phyloP scores from a whole-genome alignment of 345 rosid genomes.

The Boechera stricta region DNA sequence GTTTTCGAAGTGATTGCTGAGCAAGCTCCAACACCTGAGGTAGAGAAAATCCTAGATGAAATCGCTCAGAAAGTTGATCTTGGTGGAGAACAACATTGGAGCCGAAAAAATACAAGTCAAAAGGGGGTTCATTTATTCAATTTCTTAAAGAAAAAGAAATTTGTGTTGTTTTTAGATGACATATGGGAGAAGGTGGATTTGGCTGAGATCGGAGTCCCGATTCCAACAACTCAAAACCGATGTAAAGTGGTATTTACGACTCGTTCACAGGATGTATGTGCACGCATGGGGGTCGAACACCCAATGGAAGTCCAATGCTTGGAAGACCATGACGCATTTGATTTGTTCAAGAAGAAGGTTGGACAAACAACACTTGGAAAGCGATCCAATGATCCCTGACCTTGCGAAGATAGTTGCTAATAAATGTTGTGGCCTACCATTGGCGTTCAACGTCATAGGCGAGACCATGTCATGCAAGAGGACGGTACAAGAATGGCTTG shows the following conservation, averaged over 20 bases:
- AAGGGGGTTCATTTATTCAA: no score
- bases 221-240: neutral
- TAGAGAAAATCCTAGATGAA: conserved; percentile 27
- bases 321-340: neutral
- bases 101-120: no score
- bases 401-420: conserved; percentile 37
- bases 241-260: conserved; percentile 31
- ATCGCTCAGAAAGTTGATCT: conserved; percentile 16
- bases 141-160: conserved; percentile 8
- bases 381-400: conserved; percentile 28
- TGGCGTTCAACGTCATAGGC: conserved; percentile 49
- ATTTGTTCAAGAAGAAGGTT: conserved; percentile 32
- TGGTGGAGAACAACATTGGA: no score
- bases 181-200: conserved; percentile 37
- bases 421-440: conserved; percentile 51
- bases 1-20: neutral
- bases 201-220: conserved; percentile 19
- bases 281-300: neutral
- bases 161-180: conserved; percentile 40
- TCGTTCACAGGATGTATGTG: conserved; percentile 16
- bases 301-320: conserved; percentile 30
- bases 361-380: neutral
- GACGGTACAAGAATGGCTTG: conserved; percentile 41
- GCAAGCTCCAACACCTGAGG: neutral
- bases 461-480: conserved; percentile 45